A percentile compares a stretch with the other conserved stretches of the same genome.
Conservation (phyloP, 768 basidiomycete genomes). For the Goffeauzyma gilvescens region DNA sequence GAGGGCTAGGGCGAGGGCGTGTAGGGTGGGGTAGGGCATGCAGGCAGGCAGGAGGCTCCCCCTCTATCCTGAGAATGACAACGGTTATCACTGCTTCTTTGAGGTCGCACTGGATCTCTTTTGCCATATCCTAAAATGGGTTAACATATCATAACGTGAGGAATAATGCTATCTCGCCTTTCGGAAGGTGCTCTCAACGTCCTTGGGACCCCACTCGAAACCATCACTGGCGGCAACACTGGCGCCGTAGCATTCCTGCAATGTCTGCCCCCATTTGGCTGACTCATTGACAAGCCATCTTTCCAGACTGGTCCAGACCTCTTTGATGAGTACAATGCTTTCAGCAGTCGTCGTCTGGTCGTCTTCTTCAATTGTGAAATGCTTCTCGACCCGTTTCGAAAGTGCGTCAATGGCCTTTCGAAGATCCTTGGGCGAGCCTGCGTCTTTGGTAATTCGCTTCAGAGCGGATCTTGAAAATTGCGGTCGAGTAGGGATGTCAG, state of each 20-base stretch:
- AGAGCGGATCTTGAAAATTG: constrained; percentile 56
- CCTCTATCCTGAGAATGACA: too few relatives aligned
- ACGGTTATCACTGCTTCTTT: too few relatives aligned
- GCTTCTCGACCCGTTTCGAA: constrained; percentile 83
- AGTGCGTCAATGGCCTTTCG: constrained; percentile 71
- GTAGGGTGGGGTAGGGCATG: too few relatives aligned
- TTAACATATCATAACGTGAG: too few relatives aligned
- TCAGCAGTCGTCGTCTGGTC: constrained; percentile 31
- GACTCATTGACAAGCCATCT: constrained; percentile 59
- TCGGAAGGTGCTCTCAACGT: constrained; percentile 63
- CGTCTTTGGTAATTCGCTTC: constrained; percentile 73
- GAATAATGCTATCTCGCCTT: constrained; percentile 22
- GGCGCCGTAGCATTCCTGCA: constrained; percentile 62
- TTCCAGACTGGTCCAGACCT: constrained; percentile 82
- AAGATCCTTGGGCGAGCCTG: constrained; percentile 58
- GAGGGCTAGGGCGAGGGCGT: too few relatives aligned
- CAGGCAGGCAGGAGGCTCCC: too few relatives aligned
- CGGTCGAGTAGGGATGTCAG: constrained; percentile 54
- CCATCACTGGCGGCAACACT: constrained; percentile 38
- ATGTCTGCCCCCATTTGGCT: constrained; percentile 47
- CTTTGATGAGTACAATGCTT: constrained; percentile 41
- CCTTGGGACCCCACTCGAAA: constrained; percentile 53
- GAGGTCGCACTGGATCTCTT: too few relatives aligned
- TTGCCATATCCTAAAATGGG: too few relatives aligned
- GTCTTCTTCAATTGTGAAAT: constrained; percentile 54